Evolutionary conservation across 2,329 filamentous ascomycete genomes (phyloP).

Genomic region (Verticillium albo-atrum): DNA sequence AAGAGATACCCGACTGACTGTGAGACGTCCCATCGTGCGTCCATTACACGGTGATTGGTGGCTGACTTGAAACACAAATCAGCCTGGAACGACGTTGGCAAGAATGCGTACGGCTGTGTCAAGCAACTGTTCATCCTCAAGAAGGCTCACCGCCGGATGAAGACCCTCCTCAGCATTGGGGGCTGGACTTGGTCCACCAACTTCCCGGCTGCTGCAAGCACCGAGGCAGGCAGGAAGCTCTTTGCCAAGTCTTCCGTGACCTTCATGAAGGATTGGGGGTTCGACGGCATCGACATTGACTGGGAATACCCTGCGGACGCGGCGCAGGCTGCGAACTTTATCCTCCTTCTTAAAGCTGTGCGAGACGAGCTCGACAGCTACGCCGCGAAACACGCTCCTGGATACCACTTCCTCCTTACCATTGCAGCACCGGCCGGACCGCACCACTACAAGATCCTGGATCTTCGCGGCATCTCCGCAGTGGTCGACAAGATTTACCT

Average conservation of each 20-base stretch:
- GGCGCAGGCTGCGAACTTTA: conserved; percentile 36
- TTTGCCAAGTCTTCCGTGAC: conserved; percentile 69
- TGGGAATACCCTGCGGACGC: conserved; percentile 32
- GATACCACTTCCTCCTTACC: conserved; percentile 50
- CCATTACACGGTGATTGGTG: too few relatives aligned
- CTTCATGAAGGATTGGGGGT: conserved; percentile 69
- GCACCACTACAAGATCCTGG: conserved; percentile 39
- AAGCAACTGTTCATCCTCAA: conserved; percentile 79
- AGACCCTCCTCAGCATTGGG: conserved; percentile 75
- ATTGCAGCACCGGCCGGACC: conserved; percentile 48
- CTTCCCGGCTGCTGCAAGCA: conserved; percentile 65
- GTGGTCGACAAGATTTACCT: conserved; percentile 54
- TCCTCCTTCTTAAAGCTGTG: conserved; percentile 38
- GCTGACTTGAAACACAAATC: background rate
- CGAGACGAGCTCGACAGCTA: conserved; percentile 45
- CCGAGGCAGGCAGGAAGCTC: conserved; percentile 51
- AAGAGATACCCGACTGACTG: background rate
- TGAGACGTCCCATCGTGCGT: background rate
- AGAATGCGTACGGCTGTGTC: conserved; percentile 74
- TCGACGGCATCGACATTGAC: conserved; percentile 43
- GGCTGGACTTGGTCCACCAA: conserved; percentile 81
- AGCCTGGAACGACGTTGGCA: conserved; percentile 57
- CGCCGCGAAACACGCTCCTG: conserved; percentile 34
- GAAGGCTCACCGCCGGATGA: conserved; percentile 71
- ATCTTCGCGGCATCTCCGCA: conserved; percentile 29